Percentiles rank a stretch among this genome's conserved stretches.
phyloP scores from a whole-genome alignment of 75 land plant genomes.

The Ceratopteris richardii region DNA sequence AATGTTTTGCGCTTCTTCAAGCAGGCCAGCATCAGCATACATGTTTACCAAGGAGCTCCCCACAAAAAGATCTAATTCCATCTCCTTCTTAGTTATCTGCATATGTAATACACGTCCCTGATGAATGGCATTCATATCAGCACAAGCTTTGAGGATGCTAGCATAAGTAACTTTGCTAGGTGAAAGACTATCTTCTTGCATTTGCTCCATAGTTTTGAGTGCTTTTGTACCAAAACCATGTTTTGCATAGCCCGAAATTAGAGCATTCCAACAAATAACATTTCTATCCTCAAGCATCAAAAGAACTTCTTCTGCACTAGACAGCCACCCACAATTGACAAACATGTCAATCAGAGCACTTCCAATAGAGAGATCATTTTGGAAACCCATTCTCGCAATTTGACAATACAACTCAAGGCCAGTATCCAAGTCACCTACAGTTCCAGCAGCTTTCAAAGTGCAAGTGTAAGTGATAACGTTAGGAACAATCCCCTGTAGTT shows the following conservation, averaged over 20 bases:
- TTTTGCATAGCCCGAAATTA: conserved; percentile 3
- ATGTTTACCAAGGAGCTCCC: conserved; percentile 9
- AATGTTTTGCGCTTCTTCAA: conserved; percentile 4
- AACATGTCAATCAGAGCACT: conserved; percentile 14
- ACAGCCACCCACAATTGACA: conserved; percentile 7
- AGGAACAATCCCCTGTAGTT: neutral
- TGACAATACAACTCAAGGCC: conserved; percentile 5
- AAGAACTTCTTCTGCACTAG: conserved; percentile 3
- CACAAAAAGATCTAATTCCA: neutral
- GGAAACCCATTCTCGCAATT: neutral
- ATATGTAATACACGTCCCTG: conserved; percentile 5
- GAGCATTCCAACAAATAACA: conserved; percentile 12
- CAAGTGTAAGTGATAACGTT: neutral
- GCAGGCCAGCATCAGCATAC: conserved; percentile 12
- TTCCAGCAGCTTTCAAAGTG: conserved; percentile 1
- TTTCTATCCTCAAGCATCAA: neutral
- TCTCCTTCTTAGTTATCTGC: neutral
- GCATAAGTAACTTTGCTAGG: neutral
- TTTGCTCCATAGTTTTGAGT: neutral
- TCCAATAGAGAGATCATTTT: neutral
- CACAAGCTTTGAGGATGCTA: conserved; percentile 10
- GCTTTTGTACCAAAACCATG: conserved; percentile 1
- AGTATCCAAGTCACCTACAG: neutral
- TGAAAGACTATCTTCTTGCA: conserved; percentile 2
- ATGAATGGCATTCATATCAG: neutral